A percentile compares a stretch with the other conserved stretches of the same genome.
These are phyloP conservation scores for Triticum monococcum DNA, from an alignment of 176 grass and related monocot species.

Conservation along the genomic window DNA sequence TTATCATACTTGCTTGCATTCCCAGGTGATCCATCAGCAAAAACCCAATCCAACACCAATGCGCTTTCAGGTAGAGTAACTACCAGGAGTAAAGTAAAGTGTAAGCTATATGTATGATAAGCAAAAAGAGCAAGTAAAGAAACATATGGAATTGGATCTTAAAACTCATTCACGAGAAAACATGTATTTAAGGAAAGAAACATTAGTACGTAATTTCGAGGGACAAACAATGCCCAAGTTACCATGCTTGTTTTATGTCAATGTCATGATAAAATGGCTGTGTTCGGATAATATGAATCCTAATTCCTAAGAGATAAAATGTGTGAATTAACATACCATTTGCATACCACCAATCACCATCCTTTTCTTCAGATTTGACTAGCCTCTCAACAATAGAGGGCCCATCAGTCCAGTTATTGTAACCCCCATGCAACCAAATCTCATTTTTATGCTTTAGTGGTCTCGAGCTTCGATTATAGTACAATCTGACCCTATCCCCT, in stretches of 20 bases:
- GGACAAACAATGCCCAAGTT: constrained; percentile 1
- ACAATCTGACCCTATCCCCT: constrained; percentile 73
- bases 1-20: constrained; percentile 84
- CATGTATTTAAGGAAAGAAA: neutral
- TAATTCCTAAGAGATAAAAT: constrained; percentile 14
- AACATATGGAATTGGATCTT: neutral
- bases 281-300: neutral
- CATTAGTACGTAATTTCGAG: neutral
- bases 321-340: constrained; percentile 47
- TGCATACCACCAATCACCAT: constrained; percentile 90
- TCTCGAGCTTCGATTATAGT: constrained; percentile 74
- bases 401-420: constrained; percentile 86
- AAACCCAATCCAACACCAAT: constrained; percentile 78
- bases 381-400: constrained; percentile 60
- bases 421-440: constrained; percentile 91
- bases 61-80: constrained; percentile 66
- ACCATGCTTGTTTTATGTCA: neutral
- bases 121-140: constrained; percentile 10
- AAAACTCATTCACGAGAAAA: neutral
- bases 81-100: constrained; percentile 32
- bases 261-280: neutral
- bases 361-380: constrained; percentile 51
- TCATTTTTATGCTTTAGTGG: constrained; percentile 65
- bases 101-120: constrained; percentile 8
- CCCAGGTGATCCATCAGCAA: constrained; percentile 76